Evolutionary conservation across 768 basidiomycete species (phyloP).

Genomic region (Trametes meyenii): DNA sequence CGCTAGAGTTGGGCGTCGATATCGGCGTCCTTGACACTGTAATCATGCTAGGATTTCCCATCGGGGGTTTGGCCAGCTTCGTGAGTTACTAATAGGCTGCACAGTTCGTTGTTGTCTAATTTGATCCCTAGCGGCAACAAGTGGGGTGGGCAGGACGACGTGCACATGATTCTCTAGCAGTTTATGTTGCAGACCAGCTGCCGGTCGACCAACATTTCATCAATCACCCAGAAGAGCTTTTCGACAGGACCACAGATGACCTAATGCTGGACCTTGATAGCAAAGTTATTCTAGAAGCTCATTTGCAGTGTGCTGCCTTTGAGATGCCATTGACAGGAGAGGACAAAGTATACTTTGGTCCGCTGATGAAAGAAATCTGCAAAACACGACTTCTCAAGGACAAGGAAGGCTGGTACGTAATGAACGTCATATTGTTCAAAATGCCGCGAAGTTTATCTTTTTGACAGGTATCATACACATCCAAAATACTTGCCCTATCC

Average conservation of each 20-base stretch:
- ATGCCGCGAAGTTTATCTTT: neutral
- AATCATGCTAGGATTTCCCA: constrained; percentile 86
- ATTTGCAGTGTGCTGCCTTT: constrained; percentile 84
- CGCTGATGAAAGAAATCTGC: constrained; percentile 59
- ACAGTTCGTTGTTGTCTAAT: neutral
- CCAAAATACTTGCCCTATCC: constrained; percentile 81
- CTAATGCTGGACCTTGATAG: constrained; percentile 75
- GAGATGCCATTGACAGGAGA: constrained; percentile 78
- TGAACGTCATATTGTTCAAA: neutral
- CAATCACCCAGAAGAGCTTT: constrained; percentile 69
- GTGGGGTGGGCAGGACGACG: constrained; percentile 85
- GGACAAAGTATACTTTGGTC: constrained; percentile 76
- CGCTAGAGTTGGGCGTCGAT: constrained; percentile 89
- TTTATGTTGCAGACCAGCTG: constrained; percentile 68
- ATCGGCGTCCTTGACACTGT: constrained; percentile 89
- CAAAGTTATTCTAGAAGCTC: constrained; percentile 76
- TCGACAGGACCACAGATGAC: constrained; percentile 61
- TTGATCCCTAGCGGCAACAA: constrained; percentile 77
- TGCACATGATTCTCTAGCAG: constrained; percentile 74
- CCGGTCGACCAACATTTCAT: constrained; percentile 80
- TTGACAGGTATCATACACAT: constrained; percentile 76
- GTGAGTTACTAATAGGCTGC: constrained; percentile 44
- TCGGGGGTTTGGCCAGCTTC: constrained; percentile 72
- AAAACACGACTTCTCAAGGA: constrained; percentile 62
- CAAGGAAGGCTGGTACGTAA: constrained; percentile 74